phyloP scores from a whole-genome alignment of 129 eudicot species.

The Apium graveolens region DNA sequence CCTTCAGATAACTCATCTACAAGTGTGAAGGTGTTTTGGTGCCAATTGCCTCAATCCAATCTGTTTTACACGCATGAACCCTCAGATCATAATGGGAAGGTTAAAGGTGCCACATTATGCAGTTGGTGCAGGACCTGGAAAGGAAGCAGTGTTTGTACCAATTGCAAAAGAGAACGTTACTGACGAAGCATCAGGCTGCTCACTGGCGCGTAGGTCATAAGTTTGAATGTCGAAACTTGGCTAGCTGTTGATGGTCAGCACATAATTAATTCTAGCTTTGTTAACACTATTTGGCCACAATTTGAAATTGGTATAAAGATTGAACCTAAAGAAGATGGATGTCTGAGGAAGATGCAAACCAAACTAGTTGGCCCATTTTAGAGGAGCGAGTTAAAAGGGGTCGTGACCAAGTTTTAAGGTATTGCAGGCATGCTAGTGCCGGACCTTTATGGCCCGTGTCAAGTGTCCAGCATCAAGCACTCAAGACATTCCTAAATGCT shows the following conservation, averaged over 20 bases:
- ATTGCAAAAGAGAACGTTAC: conserved; percentile 65
- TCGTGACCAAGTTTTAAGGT: conserved; percentile 8
- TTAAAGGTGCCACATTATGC: conserved; percentile 89
- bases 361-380: conserved; percentile 69
- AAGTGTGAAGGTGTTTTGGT: conserved; percentile 45
- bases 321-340: too few species aligned
- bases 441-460: conserved; percentile 78
- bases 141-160: conserved; percentile 75
- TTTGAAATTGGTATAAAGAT: too few species aligned
- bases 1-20: conserved; percentile 41
- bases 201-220: conserved; percentile 73
- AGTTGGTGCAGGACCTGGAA: conserved; percentile 97
- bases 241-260: conserved; percentile 23
- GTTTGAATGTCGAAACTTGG: conserved; percentile 33
- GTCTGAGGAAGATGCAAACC: conserved; percentile 60
- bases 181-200: conserved; percentile 73
- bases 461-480: conserved; percentile 60
- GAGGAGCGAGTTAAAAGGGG: background rate
- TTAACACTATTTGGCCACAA: too few species aligned
- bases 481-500: conserved; percentile 60
- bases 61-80: conserved; percentile 60
- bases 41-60: conserved; percentile 62
- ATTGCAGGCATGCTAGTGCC: conserved; percentile 39
- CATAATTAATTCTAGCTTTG: conserved; percentile 28
- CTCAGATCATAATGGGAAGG: conserved; percentile 51